These are phyloP conservation scores for Sisymbrium irio DNA, from an alignment of 345 rosid species.

Conservation along the genomic window DNA sequence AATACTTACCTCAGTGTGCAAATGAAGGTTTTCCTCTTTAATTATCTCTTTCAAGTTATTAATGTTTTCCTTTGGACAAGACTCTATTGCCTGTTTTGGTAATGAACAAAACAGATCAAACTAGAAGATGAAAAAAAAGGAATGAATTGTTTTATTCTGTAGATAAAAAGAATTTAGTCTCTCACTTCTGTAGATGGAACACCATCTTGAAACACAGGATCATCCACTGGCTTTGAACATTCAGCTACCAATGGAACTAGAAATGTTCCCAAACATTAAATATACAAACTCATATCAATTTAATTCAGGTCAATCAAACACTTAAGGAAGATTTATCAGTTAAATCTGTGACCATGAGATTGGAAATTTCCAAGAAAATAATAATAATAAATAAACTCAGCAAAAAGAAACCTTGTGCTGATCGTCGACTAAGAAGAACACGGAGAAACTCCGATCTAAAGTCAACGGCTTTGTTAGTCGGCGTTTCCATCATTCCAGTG, in stretches of 20 bases:
- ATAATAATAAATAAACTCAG: background rate
- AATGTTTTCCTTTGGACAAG: constrained; percentile 62
- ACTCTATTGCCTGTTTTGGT: constrained; percentile 57
- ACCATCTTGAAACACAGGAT: constrained; percentile 56
- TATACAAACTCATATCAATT: background rate
- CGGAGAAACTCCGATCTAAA: constrained; percentile 56
- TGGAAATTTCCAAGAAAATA: background rate
- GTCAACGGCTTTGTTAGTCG: constrained; percentile 19
- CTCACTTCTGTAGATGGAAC: constrained; percentile 54
- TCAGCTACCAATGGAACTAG: constrained; percentile 58
- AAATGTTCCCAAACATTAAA: background rate
- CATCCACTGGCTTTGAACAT: constrained; percentile 48
- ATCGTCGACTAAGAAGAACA: constrained; percentile 51
- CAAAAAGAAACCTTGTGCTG: constrained; percentile 42
- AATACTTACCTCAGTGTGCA: constrained; percentile 63
- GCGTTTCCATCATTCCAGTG: constrained; percentile 29
- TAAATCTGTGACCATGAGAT: constrained; percentile 5
- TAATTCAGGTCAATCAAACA: background rate
- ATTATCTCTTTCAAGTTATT: constrained; percentile 51
- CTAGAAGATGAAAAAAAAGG: background rate
- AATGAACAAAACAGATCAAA: constrained; percentile 4
- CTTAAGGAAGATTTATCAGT: background rate
- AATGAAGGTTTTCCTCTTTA: constrained; percentile 67
- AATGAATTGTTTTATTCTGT: background rate
- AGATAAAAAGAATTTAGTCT: background rate